These are phyloP conservation scores for Lupinus albus DNA, from an alignment of 306 rosid genomes.

Conservation along the genomic window DNA sequence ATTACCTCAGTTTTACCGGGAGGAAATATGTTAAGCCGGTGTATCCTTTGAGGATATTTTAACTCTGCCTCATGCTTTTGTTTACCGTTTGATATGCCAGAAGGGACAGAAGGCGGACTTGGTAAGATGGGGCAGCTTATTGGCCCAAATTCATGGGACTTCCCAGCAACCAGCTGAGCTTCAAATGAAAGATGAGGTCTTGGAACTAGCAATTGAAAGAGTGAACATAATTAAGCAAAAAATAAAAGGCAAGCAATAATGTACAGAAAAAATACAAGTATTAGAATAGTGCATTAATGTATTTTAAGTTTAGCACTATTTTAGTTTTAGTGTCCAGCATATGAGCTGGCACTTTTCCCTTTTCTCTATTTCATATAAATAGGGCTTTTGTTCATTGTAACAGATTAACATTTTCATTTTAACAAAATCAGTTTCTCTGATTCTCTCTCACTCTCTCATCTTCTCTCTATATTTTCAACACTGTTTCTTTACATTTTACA, in stretches of 20 bases:
- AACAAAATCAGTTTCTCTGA: too few species aligned
- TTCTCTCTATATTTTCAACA: too few species aligned
- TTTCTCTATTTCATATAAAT: too few species aligned
- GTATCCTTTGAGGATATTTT: constrained; percentile 86
- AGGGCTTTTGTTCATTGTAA: too few species aligned
- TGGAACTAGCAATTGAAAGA: constrained; percentile 67
- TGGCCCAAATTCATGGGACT: constrained; percentile 77
- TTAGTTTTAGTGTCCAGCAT: too few species aligned
- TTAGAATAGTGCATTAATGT: too few species aligned
- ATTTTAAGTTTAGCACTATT: too few species aligned
- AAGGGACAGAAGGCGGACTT: constrained; percentile 54
- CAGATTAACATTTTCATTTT: too few species aligned
- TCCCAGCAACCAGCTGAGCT: constrained; percentile 94
- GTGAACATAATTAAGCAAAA: constrained; percentile 37
- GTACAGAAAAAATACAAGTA: neutral
- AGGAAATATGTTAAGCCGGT: constrained; percentile 83
- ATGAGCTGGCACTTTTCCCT: too few species aligned
- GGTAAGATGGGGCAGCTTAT: constrained; percentile 80
- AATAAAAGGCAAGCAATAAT: constrained; percentile 23
- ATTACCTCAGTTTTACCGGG: constrained; percentile 80
- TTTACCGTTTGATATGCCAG: constrained; percentile 66
- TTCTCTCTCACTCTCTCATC: too few species aligned
- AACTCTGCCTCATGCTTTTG: constrained; percentile 92
- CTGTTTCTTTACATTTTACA: too few species aligned
- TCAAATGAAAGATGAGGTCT: constrained; percentile 97